Evolutionary conservation across 2,329 filamentous ascomycete genomes (phyloP).

Genomic region (Huntiella decipiens): DNA sequence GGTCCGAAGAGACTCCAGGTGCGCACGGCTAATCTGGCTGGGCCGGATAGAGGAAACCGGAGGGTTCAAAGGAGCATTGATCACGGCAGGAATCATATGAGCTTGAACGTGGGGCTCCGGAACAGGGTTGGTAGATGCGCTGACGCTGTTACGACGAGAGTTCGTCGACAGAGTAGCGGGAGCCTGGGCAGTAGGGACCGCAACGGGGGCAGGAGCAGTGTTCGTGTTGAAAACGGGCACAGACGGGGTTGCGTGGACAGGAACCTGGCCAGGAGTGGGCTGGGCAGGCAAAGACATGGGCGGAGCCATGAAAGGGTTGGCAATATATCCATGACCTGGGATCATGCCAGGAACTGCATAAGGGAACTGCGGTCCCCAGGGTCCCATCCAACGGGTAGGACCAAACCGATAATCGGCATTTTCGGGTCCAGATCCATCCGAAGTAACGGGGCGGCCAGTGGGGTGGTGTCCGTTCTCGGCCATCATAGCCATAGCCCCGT

Average conservation of each 20-base stretch:
- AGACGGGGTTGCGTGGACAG: background rate
- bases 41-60: slow-evolving; percentile 39
- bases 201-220: slow-evolving; percentile 1
- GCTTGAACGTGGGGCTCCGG: background rate
- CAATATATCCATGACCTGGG: slow-evolving; percentile 4
- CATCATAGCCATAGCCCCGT: background rate
- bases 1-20: slow-evolving; percentile 36
- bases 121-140: background rate
- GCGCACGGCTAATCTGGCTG: slow-evolving; percentile 41
- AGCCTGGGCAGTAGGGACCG: slow-evolving; percentile 1
- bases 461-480: background rate
- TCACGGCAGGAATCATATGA: background rate
- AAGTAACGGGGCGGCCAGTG: background rate
- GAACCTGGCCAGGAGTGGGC: background rate
- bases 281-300: slow-evolving; percentile 1
- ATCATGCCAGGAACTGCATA: slow-evolving; percentile 8
- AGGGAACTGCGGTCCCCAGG: slow-evolving; percentile 11
- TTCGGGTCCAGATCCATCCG: background rate
- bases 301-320: slow-evolving; percentile 7
- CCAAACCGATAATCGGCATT: background rate
- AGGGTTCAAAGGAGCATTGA: slow-evolving; percentile 17
- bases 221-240: too few species aligned
- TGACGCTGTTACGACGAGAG: slow-evolving; percentile 5
- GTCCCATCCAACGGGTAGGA: slow-evolving; percentile 6
- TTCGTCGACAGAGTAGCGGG: background rate